Base-by-base conservation (phyloP, 2,329 filamentous ascomycete species). In the Penicillium griseofulvum region DNA sequence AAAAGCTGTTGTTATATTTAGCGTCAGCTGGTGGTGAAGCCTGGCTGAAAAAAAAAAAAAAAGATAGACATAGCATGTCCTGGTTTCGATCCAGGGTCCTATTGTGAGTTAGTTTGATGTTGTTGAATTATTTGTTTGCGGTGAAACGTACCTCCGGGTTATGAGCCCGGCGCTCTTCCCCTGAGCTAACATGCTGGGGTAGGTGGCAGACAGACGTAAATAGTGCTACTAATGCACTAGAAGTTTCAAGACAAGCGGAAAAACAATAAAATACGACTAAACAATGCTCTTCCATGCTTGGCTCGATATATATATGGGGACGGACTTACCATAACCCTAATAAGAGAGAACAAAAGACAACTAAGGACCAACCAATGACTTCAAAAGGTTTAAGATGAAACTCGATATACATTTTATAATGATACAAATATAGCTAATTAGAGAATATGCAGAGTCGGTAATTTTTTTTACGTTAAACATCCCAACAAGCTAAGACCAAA, bases 131-230 rank as follows among this genome's bases (percentile, higher is more conserved):
- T n/a, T n/a, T n/a, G n/a, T n/a, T n/a, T n/a, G n/a, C n/a, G n/a
- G n/a, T n/a, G n/a, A n/a, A n/a, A n/a, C n/a, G n/a, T n/a, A n/a
- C 42, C 42, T 75, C 72, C 72, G 74, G 74, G 74, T 76, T 76
- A 76, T 76, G 74, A 76, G 73, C 73, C 74, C 73, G 73, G 73
- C 73, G 73, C 74, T 74, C 72, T 75, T 74, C 74, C 74, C 63
- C 74, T 76, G 72, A 74, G 70, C 70, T 71, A 74, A 70, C 68
- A 73, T 73, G 72, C 72, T 73, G 50, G 52, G 22, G 4, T 22
- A 22, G 22, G 22, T 22, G 22, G 2, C 4, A n/a, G n/a, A n/a
- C n/a, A n/a, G n/a, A n/a, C n/a, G n/a, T n/a, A n/a, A n/a, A n/a
- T n/a, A n/a, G n/a, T n/a, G n/a, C n/a, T n/a, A n/a, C n/a, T n/a